These are phyloP conservation scores for Globisporangium iwayamae DNA, from an alignment of 352 stramenopile genomes.

Conservation along the genomic window DNA sequence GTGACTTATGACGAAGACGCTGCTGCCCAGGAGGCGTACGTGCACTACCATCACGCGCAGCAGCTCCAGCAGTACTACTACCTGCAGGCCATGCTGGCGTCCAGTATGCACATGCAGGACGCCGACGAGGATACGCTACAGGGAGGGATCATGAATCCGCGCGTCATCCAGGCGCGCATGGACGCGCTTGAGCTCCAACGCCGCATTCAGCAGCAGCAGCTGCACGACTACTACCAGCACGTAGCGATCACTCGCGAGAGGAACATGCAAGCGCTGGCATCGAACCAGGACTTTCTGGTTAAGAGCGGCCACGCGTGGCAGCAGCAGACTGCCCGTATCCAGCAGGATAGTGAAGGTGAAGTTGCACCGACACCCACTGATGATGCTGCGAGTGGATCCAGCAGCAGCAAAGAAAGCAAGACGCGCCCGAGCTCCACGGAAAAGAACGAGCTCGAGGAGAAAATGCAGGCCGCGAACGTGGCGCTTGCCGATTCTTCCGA, in stretches of 20 bases:
- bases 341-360: conserved; percentile 20
- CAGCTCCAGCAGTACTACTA: conserved; percentile 67
- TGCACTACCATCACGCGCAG: conserved; percentile 41
- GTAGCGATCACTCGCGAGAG: conserved; percentile 40
- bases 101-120: conserved; percentile 26
- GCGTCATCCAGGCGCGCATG: conserved; percentile 57
- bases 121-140: conserved; percentile 25
- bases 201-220: conserved; percentile 36
- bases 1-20: conserved; percentile 1
- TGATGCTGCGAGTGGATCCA: conserved; percentile 4
- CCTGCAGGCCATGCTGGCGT: conserved; percentile 52
- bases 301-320: conserved; percentile 41
- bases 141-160: conserved; percentile 53
- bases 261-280: conserved; percentile 49
- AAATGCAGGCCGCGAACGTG: not conserved
- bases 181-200: conserved; percentile 50
- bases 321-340: conserved; percentile 27
- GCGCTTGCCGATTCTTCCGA: not conserved
- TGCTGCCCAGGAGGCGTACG: conserved; percentile 27
- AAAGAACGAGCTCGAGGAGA: conserved; percentile 9
- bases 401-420: conserved; percentile 2
- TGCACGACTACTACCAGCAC: conserved; percentile 57
- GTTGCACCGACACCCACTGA: not conserved
- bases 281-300: conserved; percentile 41
- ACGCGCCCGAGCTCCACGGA: not conserved